phyloP scores from a whole-genome alignment of 305 asterid species.

The Plantago lanceolata region DNA sequence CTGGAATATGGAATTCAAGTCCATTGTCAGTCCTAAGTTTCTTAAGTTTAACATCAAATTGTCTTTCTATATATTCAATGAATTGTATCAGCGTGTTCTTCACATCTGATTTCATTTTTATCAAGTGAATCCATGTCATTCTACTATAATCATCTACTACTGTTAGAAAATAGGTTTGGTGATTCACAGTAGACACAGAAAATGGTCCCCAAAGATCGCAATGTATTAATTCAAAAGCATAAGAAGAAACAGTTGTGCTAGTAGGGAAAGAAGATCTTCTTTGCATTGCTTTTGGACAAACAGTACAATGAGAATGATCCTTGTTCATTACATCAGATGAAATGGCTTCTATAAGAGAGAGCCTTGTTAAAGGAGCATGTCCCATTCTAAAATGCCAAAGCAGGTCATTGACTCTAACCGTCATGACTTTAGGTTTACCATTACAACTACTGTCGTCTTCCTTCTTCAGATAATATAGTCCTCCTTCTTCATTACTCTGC shows the following conservation, averaged over 20 bases:
- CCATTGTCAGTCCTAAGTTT: neutral
- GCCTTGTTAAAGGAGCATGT: neutral
- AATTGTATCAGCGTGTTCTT: neutral
- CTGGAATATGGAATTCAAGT: neutral
- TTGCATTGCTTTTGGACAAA: neutral
- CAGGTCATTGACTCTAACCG: neutral
- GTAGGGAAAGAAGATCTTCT: neutral
- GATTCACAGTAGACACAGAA: neutral
- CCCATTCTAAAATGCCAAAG: neutral
- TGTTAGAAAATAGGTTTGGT: neutral
- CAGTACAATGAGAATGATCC: neutral
- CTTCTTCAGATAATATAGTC: neutral
- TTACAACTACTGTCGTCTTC: too few species aligned
- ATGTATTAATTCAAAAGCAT: neutral
- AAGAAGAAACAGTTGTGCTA: neutral
- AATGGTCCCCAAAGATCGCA: neutral
- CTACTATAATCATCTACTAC: neutral
- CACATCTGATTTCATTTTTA: neutral
- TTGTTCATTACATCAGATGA: neutral
- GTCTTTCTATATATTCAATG: too few species aligned
- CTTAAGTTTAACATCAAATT: too few species aligned
- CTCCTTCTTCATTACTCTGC: neutral
- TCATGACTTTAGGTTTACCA: too few species aligned
- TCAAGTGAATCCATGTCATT: neutral
- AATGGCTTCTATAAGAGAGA: neutral